Conservation (phyloP, 1,284 basidiomycete genomes). For the Ustilago curta region DNA sequence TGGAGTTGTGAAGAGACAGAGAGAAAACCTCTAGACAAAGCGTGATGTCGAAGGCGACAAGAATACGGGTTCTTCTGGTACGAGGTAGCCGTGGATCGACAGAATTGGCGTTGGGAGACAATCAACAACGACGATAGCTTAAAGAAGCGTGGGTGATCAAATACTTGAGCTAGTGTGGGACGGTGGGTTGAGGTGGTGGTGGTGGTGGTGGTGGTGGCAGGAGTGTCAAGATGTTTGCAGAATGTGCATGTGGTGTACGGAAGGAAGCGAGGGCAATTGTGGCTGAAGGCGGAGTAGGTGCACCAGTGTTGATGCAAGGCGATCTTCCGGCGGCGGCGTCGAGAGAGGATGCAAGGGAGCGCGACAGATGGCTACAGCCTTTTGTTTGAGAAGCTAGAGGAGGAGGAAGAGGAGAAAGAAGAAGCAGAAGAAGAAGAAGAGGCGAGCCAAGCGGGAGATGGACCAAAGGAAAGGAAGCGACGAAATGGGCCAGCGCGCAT, state of each 20-base stretch:
- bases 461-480: background rate
- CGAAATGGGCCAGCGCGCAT: slow-evolving; percentile 3
- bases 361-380: slow-evolving; percentile 9
- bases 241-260: too few relatives aligned
- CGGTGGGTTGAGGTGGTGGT: background rate
- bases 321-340: slow-evolving; percentile 24
- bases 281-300: too few relatives aligned
- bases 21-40: slow-evolving; percentile 1
- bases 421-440: slow-evolving; percentile 11
- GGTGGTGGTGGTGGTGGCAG: background rate
- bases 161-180: too few relatives aligned
- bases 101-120: background rate
- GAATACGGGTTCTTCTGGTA: background rate
- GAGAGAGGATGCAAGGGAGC: background rate
- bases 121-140: background rate
- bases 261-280: too few relatives aligned
- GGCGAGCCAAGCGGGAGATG: slow-evolving; percentile 12
- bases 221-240: too few relatives aligned
- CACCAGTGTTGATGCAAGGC: too few relatives aligned
- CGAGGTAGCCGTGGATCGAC: slow-evolving; percentile 1
- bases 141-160: background rate
- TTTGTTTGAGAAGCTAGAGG: background rate
- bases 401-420: too few relatives aligned
- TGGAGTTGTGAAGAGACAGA: background rate
- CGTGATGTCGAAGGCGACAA: background rate